These are phyloP conservation scores for Paramecium sonneborni DNA, from an alignment of 73 alveolate genomes.

Conservation along the genomic window DNA sequence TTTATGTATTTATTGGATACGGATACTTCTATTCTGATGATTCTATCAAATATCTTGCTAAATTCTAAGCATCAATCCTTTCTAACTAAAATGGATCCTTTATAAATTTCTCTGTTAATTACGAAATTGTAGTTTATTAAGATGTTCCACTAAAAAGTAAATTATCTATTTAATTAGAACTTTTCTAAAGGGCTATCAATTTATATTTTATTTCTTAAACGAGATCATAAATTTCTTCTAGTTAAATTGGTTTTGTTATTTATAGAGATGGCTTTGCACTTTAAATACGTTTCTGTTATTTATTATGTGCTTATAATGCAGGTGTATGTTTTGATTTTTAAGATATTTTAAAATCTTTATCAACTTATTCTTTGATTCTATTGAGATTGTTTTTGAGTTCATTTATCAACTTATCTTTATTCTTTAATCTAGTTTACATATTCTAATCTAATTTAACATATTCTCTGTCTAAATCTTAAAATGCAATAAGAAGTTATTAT, in stretches of 20 bases:
- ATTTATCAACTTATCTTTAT: not conserved
- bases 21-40: not conserved
- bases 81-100: not conserved
- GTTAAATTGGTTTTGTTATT: not conserved
- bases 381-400: not conserved
- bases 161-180: not conserved
- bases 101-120: not conserved
- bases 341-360: not conserved
- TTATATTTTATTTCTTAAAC: constrained; percentile 39
- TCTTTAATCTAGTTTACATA: not conserved
- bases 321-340: not conserved
- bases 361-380: not conserved
- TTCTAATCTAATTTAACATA: not conserved
- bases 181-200: not conserved
- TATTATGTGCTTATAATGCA: not conserved
- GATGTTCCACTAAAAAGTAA: not conserved
- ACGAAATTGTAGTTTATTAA: not conserved
- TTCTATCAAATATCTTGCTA: constrained; percentile 13
- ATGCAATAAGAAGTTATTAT: not conserved
- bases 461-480: not conserved
- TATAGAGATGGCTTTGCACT: constrained; percentile 22
- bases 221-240: not conserved
- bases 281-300: not conserved
- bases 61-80: not conserved
- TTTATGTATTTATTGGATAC: not conserved